Evolutionary conservation across 805 yeast genomes (phyloP).

Genomic region (Wickerhamiella domercqiae): DNA sequence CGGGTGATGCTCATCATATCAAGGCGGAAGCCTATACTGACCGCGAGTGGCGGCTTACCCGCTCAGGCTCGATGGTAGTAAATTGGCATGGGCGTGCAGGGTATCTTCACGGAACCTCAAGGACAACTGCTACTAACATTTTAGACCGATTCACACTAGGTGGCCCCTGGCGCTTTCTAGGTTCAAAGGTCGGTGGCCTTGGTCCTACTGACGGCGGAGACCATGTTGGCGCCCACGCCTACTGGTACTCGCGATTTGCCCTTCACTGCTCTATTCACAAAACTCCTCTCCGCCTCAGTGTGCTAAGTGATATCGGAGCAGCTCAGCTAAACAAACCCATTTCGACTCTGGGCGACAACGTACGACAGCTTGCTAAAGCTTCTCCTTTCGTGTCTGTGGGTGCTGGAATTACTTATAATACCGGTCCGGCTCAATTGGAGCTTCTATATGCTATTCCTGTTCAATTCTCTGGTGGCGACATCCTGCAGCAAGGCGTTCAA

Average conservation of each 20-base stretch:
- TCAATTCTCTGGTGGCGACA: slow-evolving; percentile 31
- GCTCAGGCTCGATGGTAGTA: slow-evolving; percentile 10
- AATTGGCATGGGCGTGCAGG: slow-evolving; percentile 13
- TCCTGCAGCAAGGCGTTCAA: slow-evolving; percentile 41
- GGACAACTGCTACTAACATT: slow-evolving; percentile 31
- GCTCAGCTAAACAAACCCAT: slow-evolving; percentile 17
- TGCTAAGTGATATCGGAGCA: slow-evolving; percentile 52
- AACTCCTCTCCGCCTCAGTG: slow-evolving; percentile 46
- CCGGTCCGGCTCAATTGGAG: slow-evolving; percentile 47
- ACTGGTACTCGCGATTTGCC: slow-evolving; percentile 37
- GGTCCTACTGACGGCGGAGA: slow-evolving; percentile 41
- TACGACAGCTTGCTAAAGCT: slow-evolving; percentile 18
- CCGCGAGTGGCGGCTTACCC: neutral
- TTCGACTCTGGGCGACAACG: slow-evolving; percentile 16
- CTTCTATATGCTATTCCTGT: slow-evolving; percentile 47
- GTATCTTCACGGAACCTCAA: slow-evolving; percentile 5
- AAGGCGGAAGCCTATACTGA: slow-evolving; percentile 14
- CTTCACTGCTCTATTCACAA: slow-evolving; percentile 35
- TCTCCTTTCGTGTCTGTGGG: slow-evolving; percentile 38
- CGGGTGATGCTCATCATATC: slow-evolving; percentile 21
- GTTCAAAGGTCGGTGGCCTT: slow-evolving; percentile 48
- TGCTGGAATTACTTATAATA: slow-evolving; percentile 41
- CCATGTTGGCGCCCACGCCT: slow-evolving; percentile 53
- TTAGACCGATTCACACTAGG: slow-evolving; percentile 72
- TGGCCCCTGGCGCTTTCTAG: slow-evolving; percentile 52